A percentile compares a stretch with the other conserved stretches of the same genome.
Conservation (phyloP, 169 alveolate genomes). For the Eimeria mitis region DNA sequence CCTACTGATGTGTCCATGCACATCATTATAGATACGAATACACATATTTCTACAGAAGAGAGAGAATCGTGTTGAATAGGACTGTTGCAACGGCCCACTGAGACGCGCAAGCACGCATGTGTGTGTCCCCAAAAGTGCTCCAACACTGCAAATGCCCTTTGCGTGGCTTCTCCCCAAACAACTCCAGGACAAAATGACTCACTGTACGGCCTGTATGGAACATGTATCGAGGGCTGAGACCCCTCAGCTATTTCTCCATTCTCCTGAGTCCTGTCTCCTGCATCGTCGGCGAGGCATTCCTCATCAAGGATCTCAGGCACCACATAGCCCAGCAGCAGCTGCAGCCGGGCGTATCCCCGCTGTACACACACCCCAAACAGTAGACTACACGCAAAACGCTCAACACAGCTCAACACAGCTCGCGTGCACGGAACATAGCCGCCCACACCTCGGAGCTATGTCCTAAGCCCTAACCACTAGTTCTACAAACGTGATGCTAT, state of each 20-base stretch:
- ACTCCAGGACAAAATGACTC: not conserved
- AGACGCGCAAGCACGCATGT: not conserved
- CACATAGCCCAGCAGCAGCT: conserved; percentile 76
- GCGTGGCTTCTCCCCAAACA: not conserved
- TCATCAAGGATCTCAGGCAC: conserved; percentile 73
- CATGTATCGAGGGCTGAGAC: conserved; percentile 8
- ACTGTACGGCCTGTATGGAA: conserved; percentile 37
- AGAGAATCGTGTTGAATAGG: not conserved
- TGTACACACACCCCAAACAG: conserved; percentile 17
- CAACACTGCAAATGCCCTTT: not conserved
- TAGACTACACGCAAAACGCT: not conserved
- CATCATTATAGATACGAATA: not conserved
- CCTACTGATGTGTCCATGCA: too few species aligned
- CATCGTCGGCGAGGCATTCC: not conserved
- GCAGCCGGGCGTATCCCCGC: conserved; percentile 81
- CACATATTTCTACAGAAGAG: too few species aligned
- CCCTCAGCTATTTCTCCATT: not conserved
- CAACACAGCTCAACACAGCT: too few species aligned
- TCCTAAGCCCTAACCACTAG: not conserved
- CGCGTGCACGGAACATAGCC: not conserved
- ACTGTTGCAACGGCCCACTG: not conserved
- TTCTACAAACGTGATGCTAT: too few species aligned
- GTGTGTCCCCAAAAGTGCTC: not conserved
- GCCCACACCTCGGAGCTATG: not conserved
- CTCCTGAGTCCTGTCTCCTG: not conserved